phyloP scores from a whole-genome alignment of 768 basidiomycete genomes.

The Sutorius australiensis region DNA sequence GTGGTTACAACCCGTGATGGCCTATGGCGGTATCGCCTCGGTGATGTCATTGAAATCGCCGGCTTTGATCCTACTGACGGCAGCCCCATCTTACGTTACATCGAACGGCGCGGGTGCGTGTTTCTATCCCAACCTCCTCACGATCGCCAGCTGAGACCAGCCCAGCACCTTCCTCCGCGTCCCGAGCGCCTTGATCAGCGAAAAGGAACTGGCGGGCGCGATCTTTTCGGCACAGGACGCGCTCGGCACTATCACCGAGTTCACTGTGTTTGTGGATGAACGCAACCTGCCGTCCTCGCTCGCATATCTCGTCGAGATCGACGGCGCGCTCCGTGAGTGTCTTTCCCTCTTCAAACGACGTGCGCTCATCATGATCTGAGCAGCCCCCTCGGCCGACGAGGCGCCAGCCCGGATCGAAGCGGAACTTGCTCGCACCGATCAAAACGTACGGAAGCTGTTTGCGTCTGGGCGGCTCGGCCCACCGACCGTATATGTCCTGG shows the following conservation, averaged over 20 bases:
- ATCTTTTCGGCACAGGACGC: constrained; percentile 13
- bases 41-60: constrained; percentile 17
- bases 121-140: background rate
- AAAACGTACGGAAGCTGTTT: background rate
- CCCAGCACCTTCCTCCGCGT: constrained; percentile 7
- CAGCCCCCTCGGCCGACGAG: constrained; percentile 1
- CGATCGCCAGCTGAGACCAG: background rate
- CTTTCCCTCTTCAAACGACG: background rate
- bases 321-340: constrained; percentile 6
- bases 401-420: constrained; percentile 3
- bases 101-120: constrained; percentile 19
- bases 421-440: constrained; percentile 4
- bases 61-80: constrained; percentile 20
- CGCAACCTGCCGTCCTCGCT: background rate
- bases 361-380: background rate
- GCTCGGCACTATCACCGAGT: constrained; percentile 11
- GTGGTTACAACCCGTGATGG: constrained; percentile 20
- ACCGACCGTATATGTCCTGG: constrained; percentile 14
- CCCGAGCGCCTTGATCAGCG: constrained; percentile 2
- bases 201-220: constrained; percentile 11
- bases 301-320: constrained; percentile 11
- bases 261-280: constrained; percentile 18
- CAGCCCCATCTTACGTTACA: constrained; percentile 16
- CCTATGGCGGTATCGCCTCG: constrained; percentile 24
- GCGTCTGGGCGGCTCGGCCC: background rate